Percentiles rank a stretch among this genome's conserved stretches.
Evolutionary conservation across 2,329 filamentous ascomycete species (phyloP).

Genomic region (Trichoderma sp.): DNA sequence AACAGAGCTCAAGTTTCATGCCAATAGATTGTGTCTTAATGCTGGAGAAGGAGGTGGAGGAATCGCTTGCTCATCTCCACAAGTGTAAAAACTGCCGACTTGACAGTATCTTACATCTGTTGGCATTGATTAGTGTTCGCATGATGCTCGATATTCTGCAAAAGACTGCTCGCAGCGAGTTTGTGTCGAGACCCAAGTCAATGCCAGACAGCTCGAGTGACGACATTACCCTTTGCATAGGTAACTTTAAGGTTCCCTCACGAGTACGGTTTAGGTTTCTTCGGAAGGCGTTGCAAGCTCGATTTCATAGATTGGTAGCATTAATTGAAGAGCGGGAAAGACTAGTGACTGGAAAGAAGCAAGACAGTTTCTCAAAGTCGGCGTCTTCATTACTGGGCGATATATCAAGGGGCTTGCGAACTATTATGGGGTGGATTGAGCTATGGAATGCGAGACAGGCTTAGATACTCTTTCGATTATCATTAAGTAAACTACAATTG

Average conservation of each 20-base stretch:
- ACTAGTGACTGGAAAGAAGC: background rate
- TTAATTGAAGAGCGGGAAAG: constrained; percentile 12
- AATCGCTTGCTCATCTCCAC: background rate
- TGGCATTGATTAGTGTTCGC: constrained; percentile 3
- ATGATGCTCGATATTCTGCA: constrained; percentile 21
- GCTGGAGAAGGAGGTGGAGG: constrained; percentile 10
- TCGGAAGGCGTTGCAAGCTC: constrained; percentile 4
- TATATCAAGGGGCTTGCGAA: constrained; percentile 3
- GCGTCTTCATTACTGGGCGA: background rate
- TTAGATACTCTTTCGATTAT: background rate
- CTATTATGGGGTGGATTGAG: constrained; percentile 17
- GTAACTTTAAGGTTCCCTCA: background rate
- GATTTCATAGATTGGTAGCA: background rate
- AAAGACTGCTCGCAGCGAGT: constrained; percentile 12
- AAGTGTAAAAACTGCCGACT: background rate
- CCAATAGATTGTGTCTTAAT: constrained; percentile 13
- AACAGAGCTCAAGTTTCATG: background rate
- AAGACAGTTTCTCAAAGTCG: constrained; percentile 13
- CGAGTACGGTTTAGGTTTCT: constrained; percentile 2
- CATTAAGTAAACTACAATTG: background rate
- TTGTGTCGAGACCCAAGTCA: background rate
- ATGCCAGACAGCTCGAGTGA: background rate
- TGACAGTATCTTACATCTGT: background rate
- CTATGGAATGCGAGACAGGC: constrained; percentile 13
- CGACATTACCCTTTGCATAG: background rate